Conservation (phyloP, 2,329 filamentous ascomycete genomes). For the Hypoxylon sp. region DNA sequence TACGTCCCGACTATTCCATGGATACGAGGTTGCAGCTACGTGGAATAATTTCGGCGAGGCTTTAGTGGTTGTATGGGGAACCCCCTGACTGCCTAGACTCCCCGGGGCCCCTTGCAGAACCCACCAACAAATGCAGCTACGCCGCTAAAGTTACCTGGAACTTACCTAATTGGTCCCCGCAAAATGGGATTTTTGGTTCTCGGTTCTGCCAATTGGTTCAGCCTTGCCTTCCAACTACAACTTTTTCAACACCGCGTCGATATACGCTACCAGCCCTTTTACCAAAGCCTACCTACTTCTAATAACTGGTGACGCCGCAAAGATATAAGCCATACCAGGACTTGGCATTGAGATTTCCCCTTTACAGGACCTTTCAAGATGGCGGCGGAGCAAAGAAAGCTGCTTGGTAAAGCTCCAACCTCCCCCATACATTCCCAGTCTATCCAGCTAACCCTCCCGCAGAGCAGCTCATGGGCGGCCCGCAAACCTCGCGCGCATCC, state of each 20-base stretch:
- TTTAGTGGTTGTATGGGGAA: constrained; percentile 20
- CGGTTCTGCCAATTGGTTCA: constrained; percentile 32
- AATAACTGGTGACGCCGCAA: neutral
- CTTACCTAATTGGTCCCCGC: constrained; percentile 46
- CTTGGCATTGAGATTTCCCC: neutral
- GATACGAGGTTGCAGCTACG: constrained; percentile 23
- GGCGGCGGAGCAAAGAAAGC: constrained; percentile 97
- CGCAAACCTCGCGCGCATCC: constrained; percentile 78
- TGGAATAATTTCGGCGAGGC: constrained; percentile 30
- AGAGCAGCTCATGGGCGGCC: constrained; percentile 94
- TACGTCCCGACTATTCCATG: constrained; percentile 25
- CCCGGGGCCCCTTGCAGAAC: constrained; percentile 29
- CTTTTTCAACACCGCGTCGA: constrained; percentile 12
- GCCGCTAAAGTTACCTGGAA: constrained; percentile 24
- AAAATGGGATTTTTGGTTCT: constrained; percentile 34
- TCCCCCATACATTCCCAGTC: neutral
- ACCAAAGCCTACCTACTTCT: neutral
- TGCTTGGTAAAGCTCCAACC: constrained; percentile 73
- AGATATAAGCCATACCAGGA: neutral
- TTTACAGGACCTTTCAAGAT: constrained; percentile 65
- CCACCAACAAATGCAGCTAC: constrained; percentile 23
- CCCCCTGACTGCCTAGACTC: neutral
- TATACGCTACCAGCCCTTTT: neutral
- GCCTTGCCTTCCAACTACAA: constrained; percentile 43
- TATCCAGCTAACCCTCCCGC: constrained; percentile 24